Base-by-base conservation (phyloP, 140 eudicot genomes). In the Ambrosia hybrid region DNA sequence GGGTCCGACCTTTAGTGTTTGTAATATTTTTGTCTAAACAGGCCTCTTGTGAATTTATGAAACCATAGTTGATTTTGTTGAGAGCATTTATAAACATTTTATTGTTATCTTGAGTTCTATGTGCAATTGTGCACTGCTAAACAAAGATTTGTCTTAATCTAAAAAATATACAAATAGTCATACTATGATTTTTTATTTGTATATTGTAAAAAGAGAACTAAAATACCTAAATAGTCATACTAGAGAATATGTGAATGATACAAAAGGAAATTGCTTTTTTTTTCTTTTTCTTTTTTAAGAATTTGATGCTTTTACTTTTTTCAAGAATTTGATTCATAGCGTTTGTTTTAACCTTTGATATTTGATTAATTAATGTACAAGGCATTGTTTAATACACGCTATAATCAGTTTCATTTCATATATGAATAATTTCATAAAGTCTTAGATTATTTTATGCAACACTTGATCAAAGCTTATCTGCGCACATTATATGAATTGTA, bases 41-140 rank as follows among this genome's bases (percentile, higher is more conserved):
- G 68, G 73, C 51, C 8, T 65, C 46, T 72, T 73, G 71, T 79
- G 79, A 79, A 59, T 72, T 56, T 57, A 3, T 59, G 75, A 59
- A 73, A 79, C 69, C 21, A 39, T 46, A 26, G 51, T 59, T 12
- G 36, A 51, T 56, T 78, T 65, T 72, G 69, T 65, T 63, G 82
- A 64, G 43, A 62, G 26, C 66, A 21, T 21, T 21, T 21, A 21
- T 21, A 21, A 21, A 21, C 30, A 21, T 21, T 21, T 21, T 21
- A 21, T 21, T 21, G 30, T 21, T 21, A 21, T 21, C 30, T 21
- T 21, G 30, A 21, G 30, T 21, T 21, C 30, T 21, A 21, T 21
- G 30, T 21, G 30, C 30, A 21, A 21, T 21, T 21, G 30, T 21
- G 30, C 30, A 21, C 30, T 21, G 30, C 30, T 21, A 21, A 21